phyloP scores from a whole-genome alignment of 371 early-diverging fungal species.

The Encephalitozoon romaleae region DNA sequence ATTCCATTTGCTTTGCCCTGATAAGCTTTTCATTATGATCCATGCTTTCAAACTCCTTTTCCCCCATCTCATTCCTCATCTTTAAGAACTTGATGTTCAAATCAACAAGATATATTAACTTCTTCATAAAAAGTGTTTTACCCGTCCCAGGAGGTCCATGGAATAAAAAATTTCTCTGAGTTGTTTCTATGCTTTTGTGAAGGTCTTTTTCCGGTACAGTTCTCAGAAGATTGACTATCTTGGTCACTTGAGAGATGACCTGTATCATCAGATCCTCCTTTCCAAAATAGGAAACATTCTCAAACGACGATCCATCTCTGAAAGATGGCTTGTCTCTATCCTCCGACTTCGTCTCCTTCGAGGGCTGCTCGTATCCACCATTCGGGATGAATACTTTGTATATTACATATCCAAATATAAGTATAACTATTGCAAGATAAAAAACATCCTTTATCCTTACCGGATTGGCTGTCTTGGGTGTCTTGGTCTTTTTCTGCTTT shows the following conservation, averaged over 20 bases:
- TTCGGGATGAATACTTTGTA: background rate
- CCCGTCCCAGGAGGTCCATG: slow-evolving; percentile 58
- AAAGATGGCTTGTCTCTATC: background rate
- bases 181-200: background rate
- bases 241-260: background rate
- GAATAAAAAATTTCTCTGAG: slow-evolving; percentile 41
- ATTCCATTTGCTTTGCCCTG: background rate
- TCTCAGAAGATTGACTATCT: background rate
- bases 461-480: background rate
- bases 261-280: background rate
- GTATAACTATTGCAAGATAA: background rate
- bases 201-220: background rate
- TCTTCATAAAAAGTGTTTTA: slow-evolving; percentile 52
- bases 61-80: slow-evolving; percentile 1
- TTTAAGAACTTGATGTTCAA: slow-evolving; percentile 26
- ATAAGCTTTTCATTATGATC: slow-evolving; percentile 34
- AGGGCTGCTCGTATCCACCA: background rate
- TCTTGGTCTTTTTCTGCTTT: background rate
- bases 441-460: background rate
- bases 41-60: background rate
- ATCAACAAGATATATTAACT: slow-evolving; percentile 32
- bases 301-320: background rate
- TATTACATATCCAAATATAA: background rate
- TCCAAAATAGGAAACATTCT: slow-evolving; percentile 24
- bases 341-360: background rate